Base-by-base conservation (phyloP, 1,284 basidiomycete species). In the Malassezia caprae region DNA sequence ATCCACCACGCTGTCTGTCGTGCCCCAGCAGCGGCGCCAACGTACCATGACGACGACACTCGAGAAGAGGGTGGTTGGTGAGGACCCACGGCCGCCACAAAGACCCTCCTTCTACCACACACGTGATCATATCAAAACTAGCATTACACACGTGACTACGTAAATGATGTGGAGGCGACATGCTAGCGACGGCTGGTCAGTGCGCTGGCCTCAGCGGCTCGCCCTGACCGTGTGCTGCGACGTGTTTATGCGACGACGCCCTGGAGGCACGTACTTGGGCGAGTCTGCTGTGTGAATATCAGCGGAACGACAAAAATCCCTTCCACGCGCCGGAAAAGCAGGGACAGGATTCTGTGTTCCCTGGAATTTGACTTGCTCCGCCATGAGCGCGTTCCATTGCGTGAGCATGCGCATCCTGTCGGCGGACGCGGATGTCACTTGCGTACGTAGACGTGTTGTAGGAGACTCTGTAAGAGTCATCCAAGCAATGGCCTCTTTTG, bases 41-140 rank as follows among this genome's bases (percentile, higher is more conserved):
- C 55, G 32, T 46, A 57, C 55, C 55, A 57, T 57, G 50, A 52
- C 50, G 44, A 52, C 41, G 26, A 47, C 44, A 46, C 54, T 56
- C 31, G 48, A 32, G 21, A 41, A 49, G 24, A 35, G 31, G 28
- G 21, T 21, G 45, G 11, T 34, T 42, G 39, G 52, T 32, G 37
- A 48, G 52, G 41, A 41, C 52, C 11, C 8, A 40, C 37, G 19
- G 37, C 17, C 37, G 37, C 37, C 37, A 39, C 37, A 39, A 21
- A 39, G 37, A 21, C 37, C 19, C 19, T 21, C 19, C 28, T 46
- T 30, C 44, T 46, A 8, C 19, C 13, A 10, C 24, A 17, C 46
- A 48, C 46, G 46, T 48, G 46, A 48, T 12, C 46, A 13, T 32
- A 13, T 32, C 46, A 48, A 48, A 48, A 48, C 46, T 46, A 46